Conservation (phyloP, 2,329 filamentous ascomycete species). For the Pestalotiopsis sp. region DNA sequence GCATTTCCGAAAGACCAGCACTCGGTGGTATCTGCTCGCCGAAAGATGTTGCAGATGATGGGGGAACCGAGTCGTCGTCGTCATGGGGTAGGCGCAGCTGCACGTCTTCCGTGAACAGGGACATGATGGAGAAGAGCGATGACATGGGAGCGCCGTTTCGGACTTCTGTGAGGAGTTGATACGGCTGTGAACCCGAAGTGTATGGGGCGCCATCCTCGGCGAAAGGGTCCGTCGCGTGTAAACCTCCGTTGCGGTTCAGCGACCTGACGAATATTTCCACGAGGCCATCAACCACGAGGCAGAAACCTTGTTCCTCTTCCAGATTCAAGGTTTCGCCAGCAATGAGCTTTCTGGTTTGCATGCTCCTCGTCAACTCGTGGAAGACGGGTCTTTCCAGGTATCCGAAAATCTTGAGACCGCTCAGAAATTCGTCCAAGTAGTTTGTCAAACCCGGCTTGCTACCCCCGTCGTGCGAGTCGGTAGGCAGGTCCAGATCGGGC, state of each 20-base stretch:
- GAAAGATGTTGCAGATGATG: conserved; percentile 28
- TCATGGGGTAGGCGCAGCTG: conserved; percentile 69
- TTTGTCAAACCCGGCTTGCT: conserved; percentile 91
- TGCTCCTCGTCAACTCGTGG: conserved; percentile 93
- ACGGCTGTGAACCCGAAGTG: conserved; percentile 74
- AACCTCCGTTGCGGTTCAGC: conserved; percentile 41
- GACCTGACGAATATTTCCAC: conserved; percentile 99
- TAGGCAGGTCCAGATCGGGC: conserved; percentile 92
- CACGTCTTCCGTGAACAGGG: conserved; percentile 94
- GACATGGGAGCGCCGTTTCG: conserved; percentile 99
- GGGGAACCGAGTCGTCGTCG: conserved; percentile 51
- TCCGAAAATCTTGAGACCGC: conserved; percentile 98
- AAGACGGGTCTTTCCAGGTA: conserved; percentile 96
- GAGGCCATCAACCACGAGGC: conserved; percentile 91
- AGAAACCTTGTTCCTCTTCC: conserved; percentile 98
- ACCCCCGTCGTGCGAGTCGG: conserved; percentile 87
- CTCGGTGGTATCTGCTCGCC: conserved; percentile 29
- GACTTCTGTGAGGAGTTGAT: conserved; percentile 94
- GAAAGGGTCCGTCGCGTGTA: conserved; percentile 50
- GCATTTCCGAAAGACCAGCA: conserved; percentile 17
- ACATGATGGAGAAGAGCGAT: conserved; percentile 95
- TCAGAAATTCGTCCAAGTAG: conserved; percentile 96
- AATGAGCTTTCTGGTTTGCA: conserved; percentile 97
- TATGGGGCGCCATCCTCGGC: conserved; percentile 69
- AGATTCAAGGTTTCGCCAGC: conserved; percentile 93